Base-by-base conservation (phyloP, 192 early-diverging fungal species). In the Backusella australiensis region DNA sequence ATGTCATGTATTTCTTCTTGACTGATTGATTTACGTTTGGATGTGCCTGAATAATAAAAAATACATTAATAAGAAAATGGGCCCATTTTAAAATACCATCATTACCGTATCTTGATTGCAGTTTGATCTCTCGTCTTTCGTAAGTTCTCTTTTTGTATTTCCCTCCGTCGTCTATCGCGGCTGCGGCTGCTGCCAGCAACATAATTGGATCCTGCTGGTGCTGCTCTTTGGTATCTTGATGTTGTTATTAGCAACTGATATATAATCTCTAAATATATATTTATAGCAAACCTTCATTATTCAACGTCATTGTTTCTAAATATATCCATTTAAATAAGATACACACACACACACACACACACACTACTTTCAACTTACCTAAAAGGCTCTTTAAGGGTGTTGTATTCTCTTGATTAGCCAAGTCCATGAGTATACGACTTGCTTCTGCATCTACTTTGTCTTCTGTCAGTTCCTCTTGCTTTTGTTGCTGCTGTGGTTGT, bases 361-460 rank as follows among this genome's bases (percentile, higher is more conserved):
- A 29, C 23, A 63, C 26, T 26, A 29, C 3, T 23, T 56, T 26
- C 4, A 29, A 7, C 12, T n/a, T 32, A 71, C 70, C 70, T 17
- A 71, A 17, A 32, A 71, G 42, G 6, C 32, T 36, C 23, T 71
- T 29, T 21, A 71, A 49, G 19, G 44, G 39, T 44, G 29, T 19
- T 32, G 44, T 44, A 15, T 65, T 44, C 12, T 72, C 70, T 41
- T 77, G 80, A 72, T 82, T 82, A n/a, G 80, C 80, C 56, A 82
- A 53, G 26, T 77, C 76, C 63, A 82, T 82, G 23, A 82, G 63
- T 38, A 82, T 82, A 56, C 69, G 75, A 23, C 80, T 75, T 17
- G 80, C 80, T 75, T 82, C 80, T 34, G 73, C 76, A 63, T 82
- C 80, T 34, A 78, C 76, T 38, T 77, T 82, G 35, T 82, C 56